phyloP scores from a whole-genome alignment of 169 alveolate species.

The Plasmodium vivax region DNA sequence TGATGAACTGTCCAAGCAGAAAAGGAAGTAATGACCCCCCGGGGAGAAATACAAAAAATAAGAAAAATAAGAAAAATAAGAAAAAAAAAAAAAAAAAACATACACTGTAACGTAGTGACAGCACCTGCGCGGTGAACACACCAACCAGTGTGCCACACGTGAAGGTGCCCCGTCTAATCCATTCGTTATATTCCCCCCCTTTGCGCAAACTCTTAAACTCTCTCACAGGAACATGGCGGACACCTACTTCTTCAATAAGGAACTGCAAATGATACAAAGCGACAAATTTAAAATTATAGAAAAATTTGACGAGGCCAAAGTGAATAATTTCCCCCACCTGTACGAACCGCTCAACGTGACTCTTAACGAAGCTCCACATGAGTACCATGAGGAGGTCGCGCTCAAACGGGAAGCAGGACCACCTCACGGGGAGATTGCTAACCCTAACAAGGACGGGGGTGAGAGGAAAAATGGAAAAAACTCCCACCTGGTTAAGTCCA shows the following conservation, averaged over 20 bases:
- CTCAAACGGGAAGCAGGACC: not conserved
- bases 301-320: constrained; percentile 41
- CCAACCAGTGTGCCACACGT: not conserved
- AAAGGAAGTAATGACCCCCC: constrained; percentile 30
- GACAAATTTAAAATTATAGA: constrained; percentile 66
- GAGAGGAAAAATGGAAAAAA: not conserved
- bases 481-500: constrained; percentile 5
- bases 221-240: constrained; percentile 46
- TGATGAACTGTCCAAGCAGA: constrained; percentile 48
- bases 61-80: not conserved
- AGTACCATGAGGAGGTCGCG: not conserved
- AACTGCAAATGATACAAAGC: constrained; percentile 31
- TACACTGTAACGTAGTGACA: not conserved
- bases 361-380: constrained; percentile 7
- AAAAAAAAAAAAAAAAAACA: not conserved
- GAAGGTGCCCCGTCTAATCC: not conserved
- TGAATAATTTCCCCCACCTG: constrained; percentile 45
- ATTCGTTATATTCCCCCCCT: not conserved
- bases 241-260: constrained; percentile 38
- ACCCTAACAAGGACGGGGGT: not conserved
- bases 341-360: constrained; percentile 52
- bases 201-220: not conserved
- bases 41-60: not conserved
- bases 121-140: not conserved
- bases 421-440: not conserved